Base-by-base conservation (phyloP, 345 rosid genomes). In the Bretschneidera sinensis region DNA sequence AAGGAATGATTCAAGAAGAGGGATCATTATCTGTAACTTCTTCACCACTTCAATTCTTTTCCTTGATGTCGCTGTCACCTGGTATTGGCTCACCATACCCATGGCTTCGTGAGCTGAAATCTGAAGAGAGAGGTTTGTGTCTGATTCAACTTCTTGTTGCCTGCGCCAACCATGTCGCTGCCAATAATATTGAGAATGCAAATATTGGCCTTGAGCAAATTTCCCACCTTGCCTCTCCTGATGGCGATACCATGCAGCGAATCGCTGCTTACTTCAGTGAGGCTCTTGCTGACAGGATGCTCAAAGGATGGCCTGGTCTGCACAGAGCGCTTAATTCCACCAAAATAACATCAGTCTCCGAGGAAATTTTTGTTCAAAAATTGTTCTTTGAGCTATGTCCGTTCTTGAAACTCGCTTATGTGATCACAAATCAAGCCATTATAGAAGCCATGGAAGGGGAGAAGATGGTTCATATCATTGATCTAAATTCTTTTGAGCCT, bases 211-310 rank as follows among this genome's bases (percentile, higher is more conserved):
- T 86, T 17, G 87, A 83, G 73, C 87, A 76, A 9, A 86, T 86
- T 61, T 81, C 92, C 15, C 80, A 78, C 55, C 85, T 79, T 0
- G 87, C 89, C 43, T 81, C 89, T 57, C 78, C 87, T 4, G 85
- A 83, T 56, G 92, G 92, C 0, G 89, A 86, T 60, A 75, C 89
- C 5, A 75, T 86, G 74, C 89, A 86, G 75, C 75, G 92, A 54
- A 86, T 83, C 2, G 92, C 85, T 61, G 84, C 89, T 24, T 86
- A 86, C 72, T 86, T 86, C 81, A 83, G 83, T 0, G 87, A 82
- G 61, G 89, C 89, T 18, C 73, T 86, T 10, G 92, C 89, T 33
- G 83, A 78, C 45, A 69, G 92, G 56, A 71, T 86, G 70, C 83
- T 86, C 35, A 83, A 83, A 71, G 70, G 75, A 25, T 86, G 87